Percentiles rank a stretch among this genome's conserved stretches.
Evolutionary conservation across 352 stramenopile species (phyloP).

Genomic region (Plasmopara viticola): DNA sequence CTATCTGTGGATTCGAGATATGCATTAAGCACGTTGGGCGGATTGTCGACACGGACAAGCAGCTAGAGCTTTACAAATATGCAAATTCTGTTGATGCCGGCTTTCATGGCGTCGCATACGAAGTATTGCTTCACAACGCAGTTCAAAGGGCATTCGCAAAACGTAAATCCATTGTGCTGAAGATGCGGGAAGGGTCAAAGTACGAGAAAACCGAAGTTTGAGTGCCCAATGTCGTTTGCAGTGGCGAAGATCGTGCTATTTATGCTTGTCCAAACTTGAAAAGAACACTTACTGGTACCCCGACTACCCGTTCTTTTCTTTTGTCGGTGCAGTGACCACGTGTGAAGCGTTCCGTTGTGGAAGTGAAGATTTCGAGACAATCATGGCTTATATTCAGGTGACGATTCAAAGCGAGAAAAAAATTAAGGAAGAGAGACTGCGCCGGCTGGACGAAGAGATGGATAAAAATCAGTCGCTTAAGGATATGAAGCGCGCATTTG

Average conservation of each 20-base stretch:
- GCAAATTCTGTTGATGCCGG: constrained; percentile 1
- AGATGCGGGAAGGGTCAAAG: not conserved
- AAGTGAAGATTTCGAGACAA: not conserved
- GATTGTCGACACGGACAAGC: not conserved
- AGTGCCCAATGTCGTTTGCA: not conserved
- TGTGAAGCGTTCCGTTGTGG: not conserved
- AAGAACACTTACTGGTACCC: constrained; percentile 2
- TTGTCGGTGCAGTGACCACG: constrained; percentile 2
- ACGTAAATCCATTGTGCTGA: not conserved
- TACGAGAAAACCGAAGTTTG: not conserved
- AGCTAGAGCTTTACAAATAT: not conserved
- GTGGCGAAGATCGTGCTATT: not conserved
- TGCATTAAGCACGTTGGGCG: not conserved
- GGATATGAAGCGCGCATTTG: constrained; percentile 1
- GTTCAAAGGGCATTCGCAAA: not conserved
- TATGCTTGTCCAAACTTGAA: not conserved
- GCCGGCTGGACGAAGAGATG: constrained; percentile 1
- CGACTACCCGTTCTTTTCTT: constrained; percentile 1
- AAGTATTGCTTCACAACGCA: constrained; percentile 1
- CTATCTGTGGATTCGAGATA: not conserved
- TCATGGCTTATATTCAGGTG: not conserved
- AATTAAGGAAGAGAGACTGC: constrained; percentile 1
- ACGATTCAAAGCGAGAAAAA: not conserved
- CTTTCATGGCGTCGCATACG: not conserved
- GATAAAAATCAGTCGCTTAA: not conserved